phyloP scores from a whole-genome alignment of 305 asterid genomes.

The Fraxinus paxiana region DNA sequence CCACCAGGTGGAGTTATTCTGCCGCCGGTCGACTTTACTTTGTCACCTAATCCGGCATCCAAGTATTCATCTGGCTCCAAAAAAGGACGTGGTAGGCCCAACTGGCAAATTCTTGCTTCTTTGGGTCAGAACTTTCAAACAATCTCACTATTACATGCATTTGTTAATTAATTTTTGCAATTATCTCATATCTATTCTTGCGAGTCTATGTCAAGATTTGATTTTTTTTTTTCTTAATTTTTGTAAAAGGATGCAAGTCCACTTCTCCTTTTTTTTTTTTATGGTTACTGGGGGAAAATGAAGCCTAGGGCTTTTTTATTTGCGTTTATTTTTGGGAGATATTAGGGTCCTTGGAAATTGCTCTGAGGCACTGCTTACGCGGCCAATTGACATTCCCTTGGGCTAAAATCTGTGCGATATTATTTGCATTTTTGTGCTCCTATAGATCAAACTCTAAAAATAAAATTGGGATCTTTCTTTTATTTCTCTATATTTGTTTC shows the following conservation, averaged over 20 bases:
- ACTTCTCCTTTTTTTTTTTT: neutral
- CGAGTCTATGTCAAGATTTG: neutral
- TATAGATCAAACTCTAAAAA: neutral
- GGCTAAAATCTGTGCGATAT: neutral
- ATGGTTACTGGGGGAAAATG: neutral
- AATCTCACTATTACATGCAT: neutral
- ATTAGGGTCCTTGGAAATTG: neutral
- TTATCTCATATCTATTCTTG: neutral
- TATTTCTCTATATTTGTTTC: neutral
- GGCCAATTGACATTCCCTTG: neutral
- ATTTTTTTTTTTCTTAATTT: neutral
- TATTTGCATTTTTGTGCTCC: neutral
- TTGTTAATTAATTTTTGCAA: neutral
- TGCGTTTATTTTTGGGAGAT: neutral
- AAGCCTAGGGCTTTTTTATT: neutral
- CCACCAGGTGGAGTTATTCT: conserved; percentile 33
- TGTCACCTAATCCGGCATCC: conserved; percentile 52
- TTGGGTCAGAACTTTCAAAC: conserved; percentile 40
- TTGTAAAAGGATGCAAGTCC: neutral
- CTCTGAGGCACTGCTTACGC: neutral
- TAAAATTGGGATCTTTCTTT: neutral
- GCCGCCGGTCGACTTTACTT: conserved; percentile 44
- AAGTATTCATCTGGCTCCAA: conserved; percentile 41
- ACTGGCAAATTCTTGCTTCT: conserved; percentile 59
- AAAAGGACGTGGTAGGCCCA: conserved; percentile 56